These are phyloP conservation scores for Ruellia speciosa DNA, from an alignment of 305 asterid species.

Conservation along the genomic window DNA sequence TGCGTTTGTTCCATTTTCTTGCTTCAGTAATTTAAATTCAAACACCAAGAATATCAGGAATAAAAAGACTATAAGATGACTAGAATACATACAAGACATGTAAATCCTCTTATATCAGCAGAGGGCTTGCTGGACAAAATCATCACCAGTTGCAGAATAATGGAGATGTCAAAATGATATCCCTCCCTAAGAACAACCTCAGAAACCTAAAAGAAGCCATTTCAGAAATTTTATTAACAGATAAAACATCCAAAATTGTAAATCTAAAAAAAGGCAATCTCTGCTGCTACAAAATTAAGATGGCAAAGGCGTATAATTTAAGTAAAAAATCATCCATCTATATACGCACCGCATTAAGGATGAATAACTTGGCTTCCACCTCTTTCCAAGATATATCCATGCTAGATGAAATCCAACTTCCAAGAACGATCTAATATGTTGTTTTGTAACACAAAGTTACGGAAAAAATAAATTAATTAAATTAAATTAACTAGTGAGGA, in stretches of 20 bases:
- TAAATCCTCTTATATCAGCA: constrained; percentile 56
- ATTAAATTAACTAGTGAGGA: constrained; percentile 10
- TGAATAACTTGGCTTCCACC: constrained; percentile 67
- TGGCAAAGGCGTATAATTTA: not conserved
- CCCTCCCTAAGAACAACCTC: constrained; percentile 65
- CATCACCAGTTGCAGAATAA: constrained; percentile 49
- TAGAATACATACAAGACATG: constrained; percentile 57
- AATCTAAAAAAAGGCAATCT: constrained; percentile 13
- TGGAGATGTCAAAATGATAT: constrained; percentile 51
- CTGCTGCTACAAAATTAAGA: constrained; percentile 13
- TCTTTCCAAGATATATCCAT: constrained; percentile 66
- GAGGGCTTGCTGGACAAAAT: constrained; percentile 57
- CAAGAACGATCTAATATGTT: constrained; percentile 49
- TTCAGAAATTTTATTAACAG: constrained; percentile 20
- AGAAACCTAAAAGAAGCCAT: constrained; percentile 53
- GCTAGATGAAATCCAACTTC: constrained; percentile 49
- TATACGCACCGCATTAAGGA: constrained; percentile 69
- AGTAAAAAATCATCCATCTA: constrained; percentile 6
- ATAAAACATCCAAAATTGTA: not conserved
- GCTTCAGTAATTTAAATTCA: constrained; percentile 1
- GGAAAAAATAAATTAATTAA: not conserved
- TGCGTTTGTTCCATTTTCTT: constrained; percentile 17
- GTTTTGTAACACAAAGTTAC: not conserved
- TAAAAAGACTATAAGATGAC: constrained; percentile 7
- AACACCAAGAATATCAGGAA: no score